A percentile compares a stretch with the other conserved stretches of the same genome.
Conservation (phyloP, 2,329 filamentous ascomycete genomes). For the Phialocephala sp. region DNA sequence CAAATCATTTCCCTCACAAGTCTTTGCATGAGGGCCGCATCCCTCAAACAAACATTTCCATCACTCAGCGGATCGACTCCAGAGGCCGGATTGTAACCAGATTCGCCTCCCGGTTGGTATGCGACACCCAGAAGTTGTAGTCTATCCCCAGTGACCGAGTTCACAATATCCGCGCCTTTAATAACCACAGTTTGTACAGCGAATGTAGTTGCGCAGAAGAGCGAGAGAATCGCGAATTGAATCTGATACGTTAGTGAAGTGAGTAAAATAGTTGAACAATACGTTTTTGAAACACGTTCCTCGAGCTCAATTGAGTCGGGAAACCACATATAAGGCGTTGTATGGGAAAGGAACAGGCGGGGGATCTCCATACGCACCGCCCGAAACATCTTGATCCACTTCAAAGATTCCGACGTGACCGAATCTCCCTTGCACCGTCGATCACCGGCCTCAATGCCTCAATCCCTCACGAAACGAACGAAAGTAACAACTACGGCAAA, state of each 20-base stretch:
- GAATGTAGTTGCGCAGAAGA: slow-evolving; percentile 45
- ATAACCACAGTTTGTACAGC: slow-evolving; percentile 64
- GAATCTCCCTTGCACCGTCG: background rate
- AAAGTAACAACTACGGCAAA: background rate
- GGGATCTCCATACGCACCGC: slow-evolving; percentile 8
- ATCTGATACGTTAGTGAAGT: slow-evolving; percentile 19
- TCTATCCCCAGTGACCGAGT: slow-evolving; percentile 60
- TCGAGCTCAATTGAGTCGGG: background rate
- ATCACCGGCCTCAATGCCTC: slow-evolving; percentile 1
- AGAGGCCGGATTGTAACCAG: slow-evolving; percentile 61
- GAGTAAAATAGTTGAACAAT: background rate
- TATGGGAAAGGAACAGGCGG: background rate
- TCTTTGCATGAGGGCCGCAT: slow-evolving; percentile 69
- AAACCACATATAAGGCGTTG: slow-evolving; percentile 1
- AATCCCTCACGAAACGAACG: background rate
- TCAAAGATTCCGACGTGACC: background rate
- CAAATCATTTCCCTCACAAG: slow-evolving; percentile 46
- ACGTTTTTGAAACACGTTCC: background rate
- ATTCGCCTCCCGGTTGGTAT: slow-evolving; percentile 71
- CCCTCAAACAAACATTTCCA: slow-evolving; percentile 62
- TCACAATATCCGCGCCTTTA: slow-evolving; percentile 63
- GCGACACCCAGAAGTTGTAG: slow-evolving; percentile 72
- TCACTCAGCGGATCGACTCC: slow-evolving; percentile 66
- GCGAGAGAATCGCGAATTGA: slow-evolving; percentile 34
- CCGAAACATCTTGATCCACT: background rate